These are phyloP conservation scores for Tetracentron sinense DNA, from an alignment of 164 flowering plant genomes.

Conservation along the genomic window DNA sequence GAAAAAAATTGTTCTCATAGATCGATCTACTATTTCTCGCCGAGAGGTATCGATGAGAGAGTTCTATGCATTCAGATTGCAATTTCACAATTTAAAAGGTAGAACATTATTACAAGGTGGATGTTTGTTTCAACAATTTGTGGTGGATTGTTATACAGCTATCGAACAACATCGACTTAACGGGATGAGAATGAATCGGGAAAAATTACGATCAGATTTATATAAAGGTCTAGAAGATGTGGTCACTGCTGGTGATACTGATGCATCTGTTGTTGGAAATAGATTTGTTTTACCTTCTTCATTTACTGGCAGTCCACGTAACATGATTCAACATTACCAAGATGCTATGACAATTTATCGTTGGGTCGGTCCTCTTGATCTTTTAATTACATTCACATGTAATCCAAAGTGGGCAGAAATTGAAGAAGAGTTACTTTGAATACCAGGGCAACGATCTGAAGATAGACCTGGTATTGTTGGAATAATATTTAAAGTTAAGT, in stretches of 20 bases:
- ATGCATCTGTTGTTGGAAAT: background rate
- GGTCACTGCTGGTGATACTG: background rate
- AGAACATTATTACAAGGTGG: background rate
- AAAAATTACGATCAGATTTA: background rate
- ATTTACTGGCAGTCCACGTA: slow-evolving; percentile 5
- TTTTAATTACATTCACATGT: no score
- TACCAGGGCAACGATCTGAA: background rate
- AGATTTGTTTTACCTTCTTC: slow-evolving; percentile 8
- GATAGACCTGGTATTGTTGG: slow-evolving; percentile 2
- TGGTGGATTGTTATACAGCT: background rate
- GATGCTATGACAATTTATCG: slow-evolving; percentile 13
- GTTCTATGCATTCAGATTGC: background rate
- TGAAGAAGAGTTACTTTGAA: no score
- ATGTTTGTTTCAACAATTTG: background rate
- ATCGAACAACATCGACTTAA: background rate
- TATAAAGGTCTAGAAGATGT: background rate
- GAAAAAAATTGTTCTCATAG: background rate
- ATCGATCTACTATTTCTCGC: no score
- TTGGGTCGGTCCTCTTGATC: background rate
- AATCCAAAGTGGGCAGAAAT: slow-evolving; percentile 13
- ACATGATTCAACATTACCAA: slow-evolving; percentile 8
- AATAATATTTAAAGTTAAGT: background rate
- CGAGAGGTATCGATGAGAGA: background rate
- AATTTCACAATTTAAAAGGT: background rate
- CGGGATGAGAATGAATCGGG: background rate